These are phyloP conservation scores for Talaromyces pinophilus DNA, from an alignment of 2,329 filamentous ascomycete species.

Conservation along the genomic window DNA sequence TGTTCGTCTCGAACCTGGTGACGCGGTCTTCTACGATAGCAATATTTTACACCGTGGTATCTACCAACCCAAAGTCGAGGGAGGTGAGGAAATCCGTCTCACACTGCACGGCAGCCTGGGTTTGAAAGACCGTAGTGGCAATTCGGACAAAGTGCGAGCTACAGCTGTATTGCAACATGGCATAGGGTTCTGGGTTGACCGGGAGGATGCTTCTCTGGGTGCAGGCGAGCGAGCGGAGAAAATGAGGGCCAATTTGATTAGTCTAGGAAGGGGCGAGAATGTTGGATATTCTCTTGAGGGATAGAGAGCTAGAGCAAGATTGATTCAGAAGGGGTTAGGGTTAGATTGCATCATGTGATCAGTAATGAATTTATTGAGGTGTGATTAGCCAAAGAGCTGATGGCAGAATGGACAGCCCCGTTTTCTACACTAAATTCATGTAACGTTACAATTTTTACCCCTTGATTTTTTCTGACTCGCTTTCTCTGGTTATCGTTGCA, in stretches of 20 bases:
- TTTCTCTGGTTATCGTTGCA: not conserved
- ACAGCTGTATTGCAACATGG: slow-evolving; percentile 50
- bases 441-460: slow-evolving; percentile 18
- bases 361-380: not conserved
- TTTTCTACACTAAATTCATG: slow-evolving; percentile 10
- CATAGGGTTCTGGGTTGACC: slow-evolving; percentile 47
- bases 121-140: slow-evolving; percentile 34
- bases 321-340: not conserved
- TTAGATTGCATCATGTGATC: not conserved
- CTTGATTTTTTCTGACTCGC: not conserved
- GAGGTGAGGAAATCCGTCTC: slow-evolving; percentile 41
- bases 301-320: not conserved
- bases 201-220: slow-evolving; percentile 44
- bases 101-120: slow-evolving; percentile 49
- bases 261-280: slow-evolving; percentile 48
- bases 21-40: slow-evolving; percentile 86
- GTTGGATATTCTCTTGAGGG: slow-evolving; percentile 37
- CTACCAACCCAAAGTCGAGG: slow-evolving; percentile 43
- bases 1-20: slow-evolving; percentile 69
- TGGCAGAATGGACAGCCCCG: not conserved
- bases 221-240: slow-evolving; percentile 43
- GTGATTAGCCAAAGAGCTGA: not conserved
- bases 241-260: slow-evolving; percentile 48
- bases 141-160: slow-evolving; percentile 40
- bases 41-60: slow-evolving; percentile 67